These are phyloP conservation scores for Calonectria hongkongensis DNA, from an alignment of 2,329 filamentous ascomycete species.

Conservation along the genomic window DNA sequence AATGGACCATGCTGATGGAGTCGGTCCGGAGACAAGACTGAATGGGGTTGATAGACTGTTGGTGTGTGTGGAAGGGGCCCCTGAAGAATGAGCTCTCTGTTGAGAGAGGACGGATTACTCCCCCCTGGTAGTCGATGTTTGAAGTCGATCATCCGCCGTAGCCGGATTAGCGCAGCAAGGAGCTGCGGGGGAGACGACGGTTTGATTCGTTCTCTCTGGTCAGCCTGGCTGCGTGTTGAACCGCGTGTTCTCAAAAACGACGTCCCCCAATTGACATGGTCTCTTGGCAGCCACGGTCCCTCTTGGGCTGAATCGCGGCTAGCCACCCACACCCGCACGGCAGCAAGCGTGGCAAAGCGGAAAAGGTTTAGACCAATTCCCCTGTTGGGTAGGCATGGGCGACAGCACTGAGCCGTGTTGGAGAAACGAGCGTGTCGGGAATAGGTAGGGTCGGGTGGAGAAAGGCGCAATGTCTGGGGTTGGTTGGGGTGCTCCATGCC, in stretches of 20 bases:
- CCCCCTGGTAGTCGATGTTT: constrained; percentile 22
- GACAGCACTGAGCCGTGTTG: constrained; percentile 12
- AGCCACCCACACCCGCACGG: neutral
- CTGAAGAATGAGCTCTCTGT: constrained; percentile 25
- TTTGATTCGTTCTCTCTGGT: neutral
- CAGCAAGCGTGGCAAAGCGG: constrained; percentile 23
- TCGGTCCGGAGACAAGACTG: constrained; percentile 21
- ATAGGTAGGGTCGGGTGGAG: constrained; percentile 8
- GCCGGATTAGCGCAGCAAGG: constrained; percentile 25
- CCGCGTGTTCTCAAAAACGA: constrained; percentile 7
- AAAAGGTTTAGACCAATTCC: constrained; percentile 26
- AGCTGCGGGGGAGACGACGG: neutral
- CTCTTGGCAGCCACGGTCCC: neutral
- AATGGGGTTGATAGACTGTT: constrained; percentile 6
- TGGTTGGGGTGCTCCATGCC: constrained; percentile 24
- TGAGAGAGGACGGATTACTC: constrained; percentile 18
- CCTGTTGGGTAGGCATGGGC: constrained; percentile 21
- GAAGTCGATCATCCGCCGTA: constrained; percentile 36
- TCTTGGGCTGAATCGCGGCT: constrained; percentile 6
- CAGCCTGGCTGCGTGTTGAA: neutral
- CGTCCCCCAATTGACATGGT: constrained; percentile 20
- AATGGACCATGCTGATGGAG: constrained; percentile 23
- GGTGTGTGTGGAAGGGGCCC: constrained; percentile 16
- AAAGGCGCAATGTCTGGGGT: constrained; percentile 12
- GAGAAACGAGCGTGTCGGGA: constrained; percentile 23